Evolutionary conservation across 345 rosid species (phyloP).

Genomic region (Salix exigua): DNA sequence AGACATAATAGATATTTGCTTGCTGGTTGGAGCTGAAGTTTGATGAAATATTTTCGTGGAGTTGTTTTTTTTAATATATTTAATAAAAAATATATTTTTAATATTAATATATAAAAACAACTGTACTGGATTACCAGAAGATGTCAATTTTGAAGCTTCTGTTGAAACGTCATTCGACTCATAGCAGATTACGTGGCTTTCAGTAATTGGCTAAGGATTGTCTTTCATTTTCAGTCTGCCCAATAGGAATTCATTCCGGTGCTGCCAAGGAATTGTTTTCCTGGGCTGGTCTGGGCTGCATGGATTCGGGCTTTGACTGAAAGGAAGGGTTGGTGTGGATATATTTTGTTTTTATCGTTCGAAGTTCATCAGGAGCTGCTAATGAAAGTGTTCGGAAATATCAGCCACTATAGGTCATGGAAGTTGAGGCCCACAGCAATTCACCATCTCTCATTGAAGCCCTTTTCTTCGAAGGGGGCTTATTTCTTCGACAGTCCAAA

Average conservation of each 20-base stretch:
- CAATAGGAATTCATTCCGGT: not conserved
- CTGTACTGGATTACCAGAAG: not conserved
- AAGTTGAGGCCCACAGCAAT: slow-evolving; percentile 45
- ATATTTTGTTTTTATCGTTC: no score
- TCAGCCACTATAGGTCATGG: slow-evolving; percentile 35
- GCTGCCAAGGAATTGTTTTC: not conserved
- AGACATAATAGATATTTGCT: not conserved
- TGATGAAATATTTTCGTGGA: no score
- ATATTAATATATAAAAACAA: no score
- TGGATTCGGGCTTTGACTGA: no score
- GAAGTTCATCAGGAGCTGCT: no score
- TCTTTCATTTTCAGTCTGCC: no score
- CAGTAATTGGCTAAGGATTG: slow-evolving; percentile 14
- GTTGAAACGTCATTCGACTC: slow-evolving; percentile 21
- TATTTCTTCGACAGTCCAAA: slow-evolving; percentile 19
- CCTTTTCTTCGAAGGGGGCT: slow-evolving; percentile 36
- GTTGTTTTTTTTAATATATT: no score
- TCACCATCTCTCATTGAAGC: slow-evolving; percentile 47
- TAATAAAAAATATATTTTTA: no score
- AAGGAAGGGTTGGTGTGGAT: no score
- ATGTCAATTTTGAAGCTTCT: not conserved
- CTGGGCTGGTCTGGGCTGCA: no score
- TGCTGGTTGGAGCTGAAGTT: not conserved
- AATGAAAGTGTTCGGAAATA: slow-evolving; percentile 33
- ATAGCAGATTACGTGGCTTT: slow-evolving; percentile 22